Conservation (phyloP, 202 grass and related monocot genomes). For the Panicum hallii region DNA sequence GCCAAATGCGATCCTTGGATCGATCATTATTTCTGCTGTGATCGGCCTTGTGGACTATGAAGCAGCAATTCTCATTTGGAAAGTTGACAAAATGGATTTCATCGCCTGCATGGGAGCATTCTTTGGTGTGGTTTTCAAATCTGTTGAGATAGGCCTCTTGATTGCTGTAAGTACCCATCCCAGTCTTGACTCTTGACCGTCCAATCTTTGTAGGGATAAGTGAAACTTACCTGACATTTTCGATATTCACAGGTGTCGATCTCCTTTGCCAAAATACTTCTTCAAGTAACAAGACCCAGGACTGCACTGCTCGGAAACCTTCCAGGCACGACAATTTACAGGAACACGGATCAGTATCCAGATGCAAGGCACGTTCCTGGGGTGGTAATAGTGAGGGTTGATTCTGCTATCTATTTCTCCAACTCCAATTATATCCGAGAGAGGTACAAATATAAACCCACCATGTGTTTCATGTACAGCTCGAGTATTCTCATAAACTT, state of each 20-base stretch:
- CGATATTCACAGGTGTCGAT: constrained; percentile 67
- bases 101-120: constrained; percentile 98
- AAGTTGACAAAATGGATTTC: constrained; percentile 96
- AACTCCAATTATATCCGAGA: constrained; percentile 96
- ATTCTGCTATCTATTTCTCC: constrained; percentile 97
- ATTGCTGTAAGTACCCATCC: constrained; percentile 74
- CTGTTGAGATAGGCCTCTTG: constrained; percentile 91
- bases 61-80: constrained; percentile 91
- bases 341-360: constrained; percentile 88
- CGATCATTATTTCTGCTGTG: constrained; percentile 90
- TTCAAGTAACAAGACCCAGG: constrained; percentile 98
- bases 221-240: constrained; percentile 27
- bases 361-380: constrained; percentile 82
- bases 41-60: constrained; percentile 80
- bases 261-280: constrained; percentile 94
- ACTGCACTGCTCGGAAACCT: constrained; percentile 84
- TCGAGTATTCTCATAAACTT: constrained; percentile 20
- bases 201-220: constrained; percentile 17
- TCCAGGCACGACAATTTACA: constrained; percentile 84
- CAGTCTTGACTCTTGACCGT: neutral
- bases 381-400: constrained; percentile 78
- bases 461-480: neutral
- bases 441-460: constrained; percentile 54
- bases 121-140: constrained; percentile 80
- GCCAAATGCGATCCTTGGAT: constrained; percentile 83